Base-by-base conservation (phyloP, 2,329 filamentous ascomycete species). In the Pseudocercospora cruenta region DNA sequence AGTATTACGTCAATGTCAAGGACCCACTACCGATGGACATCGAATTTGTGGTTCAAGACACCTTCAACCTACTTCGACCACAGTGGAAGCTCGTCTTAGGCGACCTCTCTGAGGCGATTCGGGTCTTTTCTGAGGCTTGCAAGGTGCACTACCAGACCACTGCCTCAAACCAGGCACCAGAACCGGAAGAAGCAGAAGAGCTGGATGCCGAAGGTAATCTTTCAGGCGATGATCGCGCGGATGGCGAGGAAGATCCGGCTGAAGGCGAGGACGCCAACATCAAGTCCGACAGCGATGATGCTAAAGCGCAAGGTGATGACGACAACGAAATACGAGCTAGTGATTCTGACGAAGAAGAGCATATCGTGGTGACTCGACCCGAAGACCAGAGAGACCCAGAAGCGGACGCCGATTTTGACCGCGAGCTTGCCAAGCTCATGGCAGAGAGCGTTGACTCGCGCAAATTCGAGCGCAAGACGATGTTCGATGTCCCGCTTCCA, bases 391-490 rank as follows among this genome's bases (percentile, higher is more conserved):
- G 94, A 64, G 94, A 99, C 71, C 94, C 94, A 0, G 94, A 97
- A 80, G 93, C 91, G 47, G 95, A 99, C 75, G 95, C 94, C 6
- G 95, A 99, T 49, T 99, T 99, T 77, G 96, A 99, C 76, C 92
- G 94, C 73, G 95, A 98, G 80, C 95, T 97, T 78, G 94, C 95
- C 43, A 97, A 96, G 80, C 91, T 99, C 88, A 98, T 99, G 94
- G 88, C 94, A 59, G 95, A 99, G 79, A 97, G 94, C 81, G 54
- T 97, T 74, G 95, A 99, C 72, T 96, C 94, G 4, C 89, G 95
- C 73, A 97, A 97, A 74, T 96, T 97, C 72, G 95, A 99, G 76
- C 91, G 95, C 68, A 97, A 97, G 80, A 89, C 92, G 28, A 86
- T 95, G 60, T 97, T 99, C 75, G 96, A 99, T 77, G 92, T 98